A percentile compares a stretch with the other conserved stretches of the same genome.
phyloP scores from a whole-genome alignment of 805 yeast genomes.

The Danielia reshetovae region DNA sequence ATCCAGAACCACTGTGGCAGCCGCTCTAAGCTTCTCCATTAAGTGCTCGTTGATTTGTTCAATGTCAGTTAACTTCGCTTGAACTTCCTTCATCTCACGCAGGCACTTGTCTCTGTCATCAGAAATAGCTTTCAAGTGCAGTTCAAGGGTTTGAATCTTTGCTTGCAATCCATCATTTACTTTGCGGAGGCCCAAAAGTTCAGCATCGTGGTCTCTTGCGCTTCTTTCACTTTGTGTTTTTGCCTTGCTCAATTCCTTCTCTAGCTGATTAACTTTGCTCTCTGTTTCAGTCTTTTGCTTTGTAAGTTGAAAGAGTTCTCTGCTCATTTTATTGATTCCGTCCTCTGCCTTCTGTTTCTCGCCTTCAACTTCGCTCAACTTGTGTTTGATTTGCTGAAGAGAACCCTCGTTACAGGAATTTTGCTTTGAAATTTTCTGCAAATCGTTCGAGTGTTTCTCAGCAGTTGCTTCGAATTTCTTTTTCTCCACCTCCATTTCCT shows the following conservation, averaged over 20 bases:
- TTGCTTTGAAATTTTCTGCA: slow-evolving; percentile 28
- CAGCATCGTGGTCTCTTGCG: slow-evolving; percentile 18
- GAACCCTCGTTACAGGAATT: slow-evolving; percentile 21
- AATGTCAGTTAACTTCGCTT: slow-evolving; percentile 23
- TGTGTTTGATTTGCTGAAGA: slow-evolving; percentile 25
- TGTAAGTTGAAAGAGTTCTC: slow-evolving; percentile 68
- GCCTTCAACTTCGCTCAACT: slow-evolving; percentile 29
- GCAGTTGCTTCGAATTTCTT: slow-evolving; percentile 28
- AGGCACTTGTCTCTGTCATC: not conserved
- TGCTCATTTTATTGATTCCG: slow-evolving; percentile 86
- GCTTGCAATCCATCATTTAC: slow-evolving; percentile 23
- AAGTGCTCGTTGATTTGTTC: slow-evolving; percentile 33
- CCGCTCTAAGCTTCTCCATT: slow-evolving; percentile 40
- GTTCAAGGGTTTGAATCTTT: slow-evolving; percentile 15
- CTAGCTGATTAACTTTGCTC: slow-evolving; percentile 36
- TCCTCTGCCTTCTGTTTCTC: slow-evolving; percentile 68
- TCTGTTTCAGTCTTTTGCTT: slow-evolving; percentile 54
- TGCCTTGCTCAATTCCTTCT: slow-evolving; percentile 35
- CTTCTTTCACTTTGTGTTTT: slow-evolving; percentile 33
- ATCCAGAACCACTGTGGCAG: slow-evolving; percentile 32
- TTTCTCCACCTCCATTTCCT: slow-evolving; percentile 27
- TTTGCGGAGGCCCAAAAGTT: slow-evolving; percentile 17
- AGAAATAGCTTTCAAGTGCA: slow-evolving; percentile 3
- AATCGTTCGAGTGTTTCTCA: slow-evolving; percentile 23
- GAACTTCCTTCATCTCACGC: slow-evolving; percentile 13